A percentile compares a stretch with the other conserved stretches of the same genome.
phyloP scores from a whole-genome alignment of 768 basidiomycete species.

The Boletus coccyginus region DNA sequence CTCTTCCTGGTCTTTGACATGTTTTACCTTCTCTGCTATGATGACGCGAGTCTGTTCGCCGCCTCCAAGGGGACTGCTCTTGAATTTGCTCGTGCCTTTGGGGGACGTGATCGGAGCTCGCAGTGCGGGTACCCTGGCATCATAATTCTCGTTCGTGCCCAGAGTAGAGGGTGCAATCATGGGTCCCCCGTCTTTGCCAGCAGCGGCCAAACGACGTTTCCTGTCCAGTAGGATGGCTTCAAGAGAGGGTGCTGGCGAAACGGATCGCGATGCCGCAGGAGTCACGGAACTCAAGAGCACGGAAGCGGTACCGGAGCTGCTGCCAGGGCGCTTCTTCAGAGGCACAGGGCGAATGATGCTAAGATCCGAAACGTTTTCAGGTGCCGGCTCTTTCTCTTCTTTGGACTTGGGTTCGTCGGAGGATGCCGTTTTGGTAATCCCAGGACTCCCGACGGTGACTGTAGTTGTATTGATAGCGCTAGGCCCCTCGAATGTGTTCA shows the following conservation, averaged over 20 bases:
- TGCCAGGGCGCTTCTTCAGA: slow-evolving; percentile 17
- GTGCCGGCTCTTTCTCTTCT: slow-evolving; percentile 1
- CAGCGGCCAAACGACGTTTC: slow-evolving; percentile 48
- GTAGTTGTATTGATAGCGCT: neutral
- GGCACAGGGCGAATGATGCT: neutral
- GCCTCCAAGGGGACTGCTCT: slow-evolving; percentile 67
- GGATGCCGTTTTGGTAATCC: neutral
- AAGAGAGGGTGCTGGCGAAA: slow-evolving; percentile 54
- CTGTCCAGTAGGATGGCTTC: slow-evolving; percentile 69
- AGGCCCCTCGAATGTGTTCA: neutral
- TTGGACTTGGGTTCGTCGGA: slow-evolving; percentile 3
- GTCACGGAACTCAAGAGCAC: slow-evolving; percentile 14
- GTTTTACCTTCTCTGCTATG: slow-evolving; percentile 50
- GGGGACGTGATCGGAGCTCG: slow-evolving; percentile 17
- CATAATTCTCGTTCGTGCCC: slow-evolving; percentile 14
- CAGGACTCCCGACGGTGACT: neutral
- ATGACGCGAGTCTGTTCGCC: slow-evolving; percentile 42
- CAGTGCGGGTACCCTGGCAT: slow-evolving; percentile 6
- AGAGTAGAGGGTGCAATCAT: slow-evolving; percentile 2
- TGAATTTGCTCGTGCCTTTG: slow-evolving; percentile 60
- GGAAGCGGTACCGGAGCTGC: slow-evolving; percentile 9
- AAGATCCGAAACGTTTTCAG: neutral
- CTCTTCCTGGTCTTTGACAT: slow-evolving; percentile 21
- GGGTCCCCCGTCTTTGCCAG: slow-evolving; percentile 15
- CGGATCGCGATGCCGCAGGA: slow-evolving; percentile 30